Conservation (phyloP, 2,329 filamentous ascomycete genomes). For the Pseudogymnoascus sp. region DNA sequence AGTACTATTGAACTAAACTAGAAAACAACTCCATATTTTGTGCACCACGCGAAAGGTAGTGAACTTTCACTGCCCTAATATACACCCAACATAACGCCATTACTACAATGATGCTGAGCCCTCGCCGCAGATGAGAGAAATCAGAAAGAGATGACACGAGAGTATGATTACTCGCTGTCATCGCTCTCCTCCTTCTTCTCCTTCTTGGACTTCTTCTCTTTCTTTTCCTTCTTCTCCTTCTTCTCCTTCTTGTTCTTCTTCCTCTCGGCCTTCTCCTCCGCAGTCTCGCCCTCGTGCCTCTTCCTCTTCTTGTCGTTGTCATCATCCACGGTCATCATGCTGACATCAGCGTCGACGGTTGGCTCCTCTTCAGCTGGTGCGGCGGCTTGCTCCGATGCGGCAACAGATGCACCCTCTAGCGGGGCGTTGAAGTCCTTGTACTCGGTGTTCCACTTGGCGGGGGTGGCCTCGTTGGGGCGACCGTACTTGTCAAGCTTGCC, state of each 20-base stretch:
- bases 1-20: constrained; percentile 10
- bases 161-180: constrained; percentile 43
- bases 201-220: constrained; percentile 38
- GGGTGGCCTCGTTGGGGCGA: constrained; percentile 84
- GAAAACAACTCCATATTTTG: constrained; percentile 11
- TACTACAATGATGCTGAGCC: constrained; percentile 12
- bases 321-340: constrained; percentile 47
- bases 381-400: constrained; percentile 35
- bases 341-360: constrained; percentile 37
- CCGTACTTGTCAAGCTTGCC: constrained; percentile 99
- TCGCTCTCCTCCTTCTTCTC: constrained; percentile 31
- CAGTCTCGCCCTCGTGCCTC: constrained; percentile 71
- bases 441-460: constrained; percentile 82
- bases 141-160: constrained; percentile 6
- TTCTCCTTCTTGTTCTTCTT: constrained; percentile 47
- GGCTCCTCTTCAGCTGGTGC: constrained; percentile 32
- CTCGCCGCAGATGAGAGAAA: constrained; percentile 9
- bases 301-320: constrained; percentile 68
- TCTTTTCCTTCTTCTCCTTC: constrained; percentile 48
- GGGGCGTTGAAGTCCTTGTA: constrained; percentile 83
- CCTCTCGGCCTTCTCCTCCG: constrained; percentile 55
- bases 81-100: constrained; percentile 9
- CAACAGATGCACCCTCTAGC: constrained; percentile 34
- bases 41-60: constrained; percentile 11
- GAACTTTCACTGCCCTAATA: constrained; percentile 12